These are phyloP conservation scores for Bruguiera sexangula DNA, from an alignment of 345 rosid species.

Conservation along the genomic window DNA sequence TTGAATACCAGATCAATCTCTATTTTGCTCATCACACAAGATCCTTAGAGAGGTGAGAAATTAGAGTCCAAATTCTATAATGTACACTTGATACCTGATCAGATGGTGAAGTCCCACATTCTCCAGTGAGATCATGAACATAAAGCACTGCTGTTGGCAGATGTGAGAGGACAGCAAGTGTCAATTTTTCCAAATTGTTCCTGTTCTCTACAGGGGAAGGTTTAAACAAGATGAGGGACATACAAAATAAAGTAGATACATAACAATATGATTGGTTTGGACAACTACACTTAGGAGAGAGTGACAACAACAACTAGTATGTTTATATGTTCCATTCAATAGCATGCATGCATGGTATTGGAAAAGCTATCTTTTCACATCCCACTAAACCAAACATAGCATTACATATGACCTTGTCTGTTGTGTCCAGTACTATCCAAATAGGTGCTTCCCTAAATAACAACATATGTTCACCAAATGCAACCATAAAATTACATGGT, in stretches of 20 bases:
- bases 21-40: background rate
- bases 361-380: no score
- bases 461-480: no score
- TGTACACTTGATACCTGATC: constrained; percentile 58
- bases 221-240: constrained; percentile 4
- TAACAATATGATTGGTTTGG: no score
- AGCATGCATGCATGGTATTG: no score
- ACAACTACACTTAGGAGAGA: no score
- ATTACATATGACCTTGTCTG: no score
- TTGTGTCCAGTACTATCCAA: no score
- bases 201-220: constrained; percentile 56
- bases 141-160: constrained; percentile 86
- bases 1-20: background rate
- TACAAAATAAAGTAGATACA: background rate
- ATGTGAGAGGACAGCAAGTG: constrained; percentile 90
- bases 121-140: constrained; percentile 95
- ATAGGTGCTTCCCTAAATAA: no score
- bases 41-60: background rate
- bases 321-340: no score
- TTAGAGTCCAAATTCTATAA: background rate
- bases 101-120: constrained; percentile 88
- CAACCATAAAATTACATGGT: no score
- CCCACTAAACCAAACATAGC: no score
- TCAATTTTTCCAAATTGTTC: constrained; percentile 86
- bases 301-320: no score